Evolutionary conservation across 163 green algal genomes (phyloP), one percentile per base, ranked within the genome.

Genomic region (Trebouxia gelatinosa): DNA sequence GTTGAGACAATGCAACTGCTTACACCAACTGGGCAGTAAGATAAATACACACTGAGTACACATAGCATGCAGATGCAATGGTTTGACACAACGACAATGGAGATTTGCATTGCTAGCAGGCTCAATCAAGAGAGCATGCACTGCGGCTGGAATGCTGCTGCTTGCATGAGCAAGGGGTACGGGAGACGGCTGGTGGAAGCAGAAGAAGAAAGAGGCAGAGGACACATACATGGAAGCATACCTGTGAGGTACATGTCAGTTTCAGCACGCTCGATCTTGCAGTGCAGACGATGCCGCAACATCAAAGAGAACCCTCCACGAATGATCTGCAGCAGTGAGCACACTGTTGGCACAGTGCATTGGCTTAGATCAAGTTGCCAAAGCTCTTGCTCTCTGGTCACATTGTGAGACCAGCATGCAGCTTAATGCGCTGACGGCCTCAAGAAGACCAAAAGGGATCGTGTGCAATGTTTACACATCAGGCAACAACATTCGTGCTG

Each of bases 261-360:
- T 17, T 76, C 68, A 31, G 68, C 48, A 34, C 87, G 83, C 37
- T 92, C 80, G 21, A 94, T 87, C 54, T 83, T 88, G 85, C 82
- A 89, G 78, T 97, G 87, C n/a, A 95, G 82, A 7, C 92, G 85
- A 81, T 96, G 92, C 23, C 92, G 90, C 75, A 96, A 81, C 84
- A 93, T 93, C 38, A 96, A 84, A 17, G 90, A 88, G 70, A 96
- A 92, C 40, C 89, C 90, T 16, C 89, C 76, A 84, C 87, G 81
- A 38, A 75, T 78, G 71, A 78, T 78, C 75, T 70, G 59, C 46
- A 59, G 29, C n/a, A n/a, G 34, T 71, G 61, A 23, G 26, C 16
- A 19, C 61, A 74, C 7, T 66, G 6, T n/a, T 7, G 57, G 6
- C 57, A 66, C 57, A 28, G 57, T 7, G 57, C 57, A 66, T n/a